A percentile compares a stretch with the other conserved stretches of the same genome.
Conservation (phyloP, 192 early-diverging fungal species). For the Entomortierella lignicola region DNA sequence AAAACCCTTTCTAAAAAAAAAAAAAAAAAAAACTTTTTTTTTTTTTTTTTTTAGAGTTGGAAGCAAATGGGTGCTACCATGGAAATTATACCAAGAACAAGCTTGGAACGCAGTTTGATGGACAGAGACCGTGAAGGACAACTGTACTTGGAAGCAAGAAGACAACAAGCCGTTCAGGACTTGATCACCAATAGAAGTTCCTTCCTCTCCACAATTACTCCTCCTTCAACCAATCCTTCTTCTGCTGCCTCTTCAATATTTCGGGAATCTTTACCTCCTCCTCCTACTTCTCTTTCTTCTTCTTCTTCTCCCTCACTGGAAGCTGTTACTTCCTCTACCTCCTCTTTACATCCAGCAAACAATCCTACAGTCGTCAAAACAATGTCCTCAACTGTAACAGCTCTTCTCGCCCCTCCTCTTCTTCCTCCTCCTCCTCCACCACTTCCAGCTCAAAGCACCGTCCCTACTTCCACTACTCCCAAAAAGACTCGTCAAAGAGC, state of each 20-base stretch:
- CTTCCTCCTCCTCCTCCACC: no score
- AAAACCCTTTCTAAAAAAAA: neutral
- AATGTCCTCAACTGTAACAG: no score
- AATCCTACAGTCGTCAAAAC: no score
- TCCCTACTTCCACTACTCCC: neutral
- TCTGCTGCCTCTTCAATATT: conserved; percentile 46
- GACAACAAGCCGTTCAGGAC: conserved; percentile 33
- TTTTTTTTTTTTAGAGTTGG: neutral
- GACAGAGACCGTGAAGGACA: conserved; percentile 51
- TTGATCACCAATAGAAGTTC: conserved; percentile 42
- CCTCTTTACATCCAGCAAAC: no score
- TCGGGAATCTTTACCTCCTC: conserved; percentile 10
- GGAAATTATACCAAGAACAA: conserved; percentile 38
- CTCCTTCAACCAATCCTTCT: conserved; percentile 42
- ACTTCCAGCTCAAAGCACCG: neutral
- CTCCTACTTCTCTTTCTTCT: conserved; percentile 5
- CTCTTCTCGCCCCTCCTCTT: no score
- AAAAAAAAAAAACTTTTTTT: neutral
- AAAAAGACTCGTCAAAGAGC: neutral
- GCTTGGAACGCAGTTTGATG: conserved; percentile 48
- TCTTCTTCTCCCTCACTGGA: neutral
- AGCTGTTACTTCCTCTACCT: no score
- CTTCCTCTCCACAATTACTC: conserved; percentile 55
- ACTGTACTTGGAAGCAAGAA: conserved; percentile 36
- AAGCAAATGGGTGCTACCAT: conserved; percentile 15